These are phyloP conservation scores for Neoarthrinium moseri DNA, from an alignment of 2,329 filamentous ascomycete genomes.

Conservation along the genomic window DNA sequence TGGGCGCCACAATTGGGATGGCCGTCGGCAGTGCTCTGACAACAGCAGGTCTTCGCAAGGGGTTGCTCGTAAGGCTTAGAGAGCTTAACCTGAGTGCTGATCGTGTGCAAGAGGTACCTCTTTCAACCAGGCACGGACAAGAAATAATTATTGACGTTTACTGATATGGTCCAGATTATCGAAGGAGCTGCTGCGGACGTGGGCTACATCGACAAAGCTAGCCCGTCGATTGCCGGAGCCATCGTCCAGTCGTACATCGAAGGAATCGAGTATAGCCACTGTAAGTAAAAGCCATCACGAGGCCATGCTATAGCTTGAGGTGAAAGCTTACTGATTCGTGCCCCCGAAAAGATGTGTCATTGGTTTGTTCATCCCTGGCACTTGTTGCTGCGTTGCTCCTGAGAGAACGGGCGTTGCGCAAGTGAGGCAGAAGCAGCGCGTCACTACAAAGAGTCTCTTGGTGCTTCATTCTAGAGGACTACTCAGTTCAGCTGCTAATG, in stretches of 20 bases:
- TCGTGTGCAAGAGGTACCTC: constrained; percentile 21
- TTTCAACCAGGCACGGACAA: not conserved
- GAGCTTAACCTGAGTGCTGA: constrained; percentile 20
- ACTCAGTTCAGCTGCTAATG: too few relatives aligned
- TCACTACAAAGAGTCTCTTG: too few relatives aligned
- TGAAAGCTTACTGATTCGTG: too few relatives aligned
- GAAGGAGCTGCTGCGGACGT: constrained; percentile 35
- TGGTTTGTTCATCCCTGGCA: not conserved
- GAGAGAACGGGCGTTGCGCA: constrained; percentile 3
- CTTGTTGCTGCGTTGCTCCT: constrained; percentile 1
- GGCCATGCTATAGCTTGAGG: not conserved
- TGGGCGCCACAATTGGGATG: constrained; percentile 32
- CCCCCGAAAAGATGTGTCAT: constrained; percentile 4
- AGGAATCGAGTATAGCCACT: constrained; percentile 20
- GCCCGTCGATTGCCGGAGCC: constrained; percentile 12
- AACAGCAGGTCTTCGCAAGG: constrained; percentile 25
- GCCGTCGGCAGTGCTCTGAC: constrained; percentile 23
- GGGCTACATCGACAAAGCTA: constrained; percentile 32
- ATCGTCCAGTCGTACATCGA: constrained; percentile 17
- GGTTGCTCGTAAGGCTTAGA: constrained; percentile 19
- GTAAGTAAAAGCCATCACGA: constrained; percentile 9
- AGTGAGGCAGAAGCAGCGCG: too few relatives aligned
- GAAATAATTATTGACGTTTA: constrained; percentile 2
- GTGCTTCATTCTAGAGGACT: too few relatives aligned
- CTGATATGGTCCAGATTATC: constrained; percentile 33